Evolutionary conservation across 2,329 filamentous ascomycete species (phyloP).

Genomic region (Beauveria rudraprayagi): DNA sequence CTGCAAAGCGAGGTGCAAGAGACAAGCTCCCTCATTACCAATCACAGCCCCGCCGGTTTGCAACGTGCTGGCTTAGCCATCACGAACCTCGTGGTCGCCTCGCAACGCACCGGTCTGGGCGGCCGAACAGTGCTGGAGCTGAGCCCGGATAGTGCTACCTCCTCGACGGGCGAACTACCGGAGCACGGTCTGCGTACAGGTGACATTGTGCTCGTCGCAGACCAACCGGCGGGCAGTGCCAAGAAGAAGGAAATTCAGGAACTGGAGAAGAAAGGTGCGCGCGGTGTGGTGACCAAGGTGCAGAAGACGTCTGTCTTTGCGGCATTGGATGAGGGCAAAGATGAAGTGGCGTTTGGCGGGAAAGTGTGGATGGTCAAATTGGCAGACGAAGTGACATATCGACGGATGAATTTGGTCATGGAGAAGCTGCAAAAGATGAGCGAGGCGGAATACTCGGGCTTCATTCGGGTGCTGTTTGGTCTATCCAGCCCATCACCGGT

Average conservation of each 20-base stretch:
- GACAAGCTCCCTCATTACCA: slow-evolving; percentile 58
- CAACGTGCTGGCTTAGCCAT: slow-evolving; percentile 73
- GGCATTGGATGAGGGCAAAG: slow-evolving; percentile 59
- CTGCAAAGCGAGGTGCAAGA: slow-evolving; percentile 65
- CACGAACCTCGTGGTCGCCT: slow-evolving; percentile 63
- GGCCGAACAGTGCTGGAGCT: slow-evolving; percentile 88
- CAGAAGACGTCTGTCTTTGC: slow-evolving; percentile 52
- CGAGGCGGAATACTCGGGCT: slow-evolving; percentile 49
- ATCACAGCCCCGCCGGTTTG: slow-evolving; percentile 59
- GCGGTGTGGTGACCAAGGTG: slow-evolving; percentile 63
- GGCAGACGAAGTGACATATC: slow-evolving; percentile 60
- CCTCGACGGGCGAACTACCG: slow-evolving; percentile 47
- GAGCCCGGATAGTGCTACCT: slow-evolving; percentile 60
- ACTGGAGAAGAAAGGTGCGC: slow-evolving; percentile 57
- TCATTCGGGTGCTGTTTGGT: slow-evolving; percentile 57
- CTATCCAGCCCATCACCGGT: slow-evolving; percentile 44
- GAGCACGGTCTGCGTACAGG: slow-evolving; percentile 70
- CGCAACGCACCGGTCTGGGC: slow-evolving; percentile 79
- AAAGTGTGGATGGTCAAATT: slow-evolving; percentile 59
- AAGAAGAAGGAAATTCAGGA: slow-evolving; percentile 67
- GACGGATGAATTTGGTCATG: slow-evolving; percentile 59
- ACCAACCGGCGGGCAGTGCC: slow-evolving; percentile 64
- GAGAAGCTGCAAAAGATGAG: slow-evolving; percentile 49
- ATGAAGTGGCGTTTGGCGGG: slow-evolving; percentile 35
- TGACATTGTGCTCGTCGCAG: slow-evolving; percentile 69